Evolutionary conservation across 176 grass and related monocot genomes (phyloP).

Genomic region (Avena insularis): DNA sequence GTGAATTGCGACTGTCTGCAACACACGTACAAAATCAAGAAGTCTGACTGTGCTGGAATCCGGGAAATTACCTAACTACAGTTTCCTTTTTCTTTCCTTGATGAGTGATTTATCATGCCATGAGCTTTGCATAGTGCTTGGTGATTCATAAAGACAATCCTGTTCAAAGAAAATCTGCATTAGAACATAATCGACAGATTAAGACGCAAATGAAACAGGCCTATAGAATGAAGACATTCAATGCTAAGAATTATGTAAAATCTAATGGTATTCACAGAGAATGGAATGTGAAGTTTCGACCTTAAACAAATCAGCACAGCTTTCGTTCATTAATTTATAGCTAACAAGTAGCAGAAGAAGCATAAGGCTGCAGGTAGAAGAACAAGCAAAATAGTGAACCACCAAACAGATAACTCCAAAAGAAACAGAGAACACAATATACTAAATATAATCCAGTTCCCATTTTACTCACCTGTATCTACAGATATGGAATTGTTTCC

Average conservation of each 20-base stretch:
- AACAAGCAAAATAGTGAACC: neutral
- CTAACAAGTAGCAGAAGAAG: neutral
- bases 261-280: neutral
- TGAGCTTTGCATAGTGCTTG: neutral
- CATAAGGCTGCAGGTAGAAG: neutral
- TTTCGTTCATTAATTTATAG: neutral
- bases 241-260: neutral
- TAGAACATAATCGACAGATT: neutral
- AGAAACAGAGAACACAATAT: neutral
- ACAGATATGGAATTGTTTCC: neutral
- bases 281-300: neutral
- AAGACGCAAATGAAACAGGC: neutral
- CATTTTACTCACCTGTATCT: constrained; percentile 20
- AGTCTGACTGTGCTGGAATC: neutral
- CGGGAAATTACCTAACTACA: too few relatives aligned
- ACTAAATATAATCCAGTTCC: neutral
- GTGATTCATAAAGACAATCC: neutral
- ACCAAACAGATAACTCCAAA: neutral
- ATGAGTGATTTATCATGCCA: constrained; percentile 15
- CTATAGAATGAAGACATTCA: neutral
- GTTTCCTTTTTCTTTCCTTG: too few relatives aligned
- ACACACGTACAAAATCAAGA: constrained; percentile 22
- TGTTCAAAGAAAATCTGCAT: constrained; percentile 16
- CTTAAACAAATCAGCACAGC: neutral
- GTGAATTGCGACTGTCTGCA: neutral